phyloP scores from a whole-genome alignment of 2,329 filamentous ascomycete species.

The Periglandula ipomoeae region DNA sequence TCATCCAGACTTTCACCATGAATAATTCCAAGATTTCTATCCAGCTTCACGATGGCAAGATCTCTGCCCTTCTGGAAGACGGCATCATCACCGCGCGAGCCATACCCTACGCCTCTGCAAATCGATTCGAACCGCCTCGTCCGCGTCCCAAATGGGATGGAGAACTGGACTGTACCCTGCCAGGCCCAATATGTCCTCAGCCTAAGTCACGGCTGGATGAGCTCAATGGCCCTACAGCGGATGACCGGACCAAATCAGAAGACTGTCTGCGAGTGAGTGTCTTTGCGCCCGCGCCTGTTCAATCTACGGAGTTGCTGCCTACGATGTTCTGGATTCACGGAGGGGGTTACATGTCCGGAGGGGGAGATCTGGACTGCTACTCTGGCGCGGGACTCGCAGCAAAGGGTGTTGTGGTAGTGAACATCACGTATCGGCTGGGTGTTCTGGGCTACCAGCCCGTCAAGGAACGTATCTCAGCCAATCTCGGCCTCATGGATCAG shows the following conservation, averaged over 20 bases:
- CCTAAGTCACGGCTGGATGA: too few relatives aligned
- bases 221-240: too few relatives aligned
- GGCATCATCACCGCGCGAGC: conserved; percentile 9
- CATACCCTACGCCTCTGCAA: conserved; percentile 9
- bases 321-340: conserved; percentile 19
- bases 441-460: conserved; percentile 28
- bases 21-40: not conserved
- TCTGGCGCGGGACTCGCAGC: conserved; percentile 5
- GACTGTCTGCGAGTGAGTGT: conserved; percentile 12
- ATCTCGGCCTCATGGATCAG: conserved; percentile 53
- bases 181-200: conserved; percentile 12
- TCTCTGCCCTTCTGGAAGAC: conserved; percentile 4
- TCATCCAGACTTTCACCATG: too few relatives aligned
- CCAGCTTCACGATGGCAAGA: conserved; percentile 8
- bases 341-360: conserved; percentile 13
- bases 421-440: conserved; percentile 24
- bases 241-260: too few relatives aligned
- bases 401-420: conserved; percentile 17
- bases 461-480: conserved; percentile 22
- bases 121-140: conserved; percentile 10
- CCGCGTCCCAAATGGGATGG: conserved; percentile 5
- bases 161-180: conserved; percentile 8
- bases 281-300: conserved; percentile 2
- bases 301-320: conserved; percentile 15
- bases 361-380: conserved; percentile 9